Conservation (phyloP, 169 alveolate species). For the Plasmodium reichenowi region DNA sequence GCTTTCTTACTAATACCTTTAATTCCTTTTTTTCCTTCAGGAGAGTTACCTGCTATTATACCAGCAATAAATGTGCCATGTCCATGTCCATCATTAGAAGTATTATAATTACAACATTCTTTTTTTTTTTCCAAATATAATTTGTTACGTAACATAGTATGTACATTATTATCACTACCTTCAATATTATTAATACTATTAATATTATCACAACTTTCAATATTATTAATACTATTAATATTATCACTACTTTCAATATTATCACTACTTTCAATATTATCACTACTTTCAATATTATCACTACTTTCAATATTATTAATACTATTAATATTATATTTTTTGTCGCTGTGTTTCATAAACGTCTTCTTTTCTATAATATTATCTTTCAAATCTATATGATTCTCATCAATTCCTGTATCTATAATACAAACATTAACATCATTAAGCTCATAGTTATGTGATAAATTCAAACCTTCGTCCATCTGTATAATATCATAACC, state of each 20-base stretch:
- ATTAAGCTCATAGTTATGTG: conserved; percentile 1
- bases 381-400: conserved; percentile 85
- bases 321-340: not conserved
- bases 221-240: not conserved
- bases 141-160: conserved; percentile 78
- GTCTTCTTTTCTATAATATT: conserved; percentile 82
- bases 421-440: conserved; percentile 80
- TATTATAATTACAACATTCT: conserved; percentile 31
- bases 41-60: conserved; percentile 64
- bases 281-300: not conserved
- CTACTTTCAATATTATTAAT: not conserved
- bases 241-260: not conserved
- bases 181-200: too few relatives aligned
- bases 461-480: conserved; percentile 6
- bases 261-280: too few relatives aligned
- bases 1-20: conserved; percentile 68
- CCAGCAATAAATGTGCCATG: conserved; percentile 91
- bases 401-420: conserved; percentile 90
- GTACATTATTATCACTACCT: conserved; percentile 16
- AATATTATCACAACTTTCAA: too few relatives aligned
- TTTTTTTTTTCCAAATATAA: conserved; percentile 81
- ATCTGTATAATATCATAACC: conserved; percentile 18
- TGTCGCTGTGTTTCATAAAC: conserved; percentile 77
- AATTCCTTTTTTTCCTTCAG: conserved; percentile 1
- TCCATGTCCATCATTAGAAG: conserved; percentile 85